Conservation (phyloP, 495 filamentous ascomycete species). For the Podospora conica region DNA sequence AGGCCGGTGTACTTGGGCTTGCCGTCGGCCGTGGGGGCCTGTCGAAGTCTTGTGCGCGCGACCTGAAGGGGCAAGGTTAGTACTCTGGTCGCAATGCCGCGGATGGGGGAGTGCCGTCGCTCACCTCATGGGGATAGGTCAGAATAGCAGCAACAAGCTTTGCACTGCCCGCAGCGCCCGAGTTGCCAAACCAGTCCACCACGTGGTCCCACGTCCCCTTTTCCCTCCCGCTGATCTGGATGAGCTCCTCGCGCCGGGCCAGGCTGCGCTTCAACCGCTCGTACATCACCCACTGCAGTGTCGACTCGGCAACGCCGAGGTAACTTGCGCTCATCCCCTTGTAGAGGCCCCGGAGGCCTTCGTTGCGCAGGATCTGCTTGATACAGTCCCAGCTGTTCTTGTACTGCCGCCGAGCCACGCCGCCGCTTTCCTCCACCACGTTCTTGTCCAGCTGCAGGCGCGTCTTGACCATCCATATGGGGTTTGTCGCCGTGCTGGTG, state of each 20-base stretch:
- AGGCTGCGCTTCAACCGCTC: constrained; percentile 72
- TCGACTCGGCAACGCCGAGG: constrained; percentile 77
- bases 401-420: constrained; percentile 54
- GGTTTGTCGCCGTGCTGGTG: constrained; percentile 82
- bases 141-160: constrained; percentile 74
- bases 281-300: constrained; percentile 82
- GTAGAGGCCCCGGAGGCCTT: constrained; percentile 74
- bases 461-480: constrained; percentile 91
- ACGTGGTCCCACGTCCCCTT: constrained; percentile 58
- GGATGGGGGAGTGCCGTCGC: constrained; percentile 15
- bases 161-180: constrained; percentile 71
- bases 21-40: constrained; percentile 69
- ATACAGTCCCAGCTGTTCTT: constrained; percentile 78
- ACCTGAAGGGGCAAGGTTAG: constrained; percentile 44
- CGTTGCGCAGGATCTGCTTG: constrained; percentile 64
- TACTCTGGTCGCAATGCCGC: background rate
- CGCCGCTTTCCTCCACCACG: constrained; percentile 43
- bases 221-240: constrained; percentile 46
- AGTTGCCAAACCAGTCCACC: constrained; percentile 61
- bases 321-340: constrained; percentile 84
- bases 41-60: constrained; percentile 71
- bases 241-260: constrained; percentile 48
- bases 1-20: constrained; percentile 76
- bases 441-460: constrained; percentile 79
- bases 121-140: constrained; percentile 83